Evolutionary conservation across 352 stramenopile genomes (phyloP).

Genomic region (Thraustochytrium striatum): DNA sequence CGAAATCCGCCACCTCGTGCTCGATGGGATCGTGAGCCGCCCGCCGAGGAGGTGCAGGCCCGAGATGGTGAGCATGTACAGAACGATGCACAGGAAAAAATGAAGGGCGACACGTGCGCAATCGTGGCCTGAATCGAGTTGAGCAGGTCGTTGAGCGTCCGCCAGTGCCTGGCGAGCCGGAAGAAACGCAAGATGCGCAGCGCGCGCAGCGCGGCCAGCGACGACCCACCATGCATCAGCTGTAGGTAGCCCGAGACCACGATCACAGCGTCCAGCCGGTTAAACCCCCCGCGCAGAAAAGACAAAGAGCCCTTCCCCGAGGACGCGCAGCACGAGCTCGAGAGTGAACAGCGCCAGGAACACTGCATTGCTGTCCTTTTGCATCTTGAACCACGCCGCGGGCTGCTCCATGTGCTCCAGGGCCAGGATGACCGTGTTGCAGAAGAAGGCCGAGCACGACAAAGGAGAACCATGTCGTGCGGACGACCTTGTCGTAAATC

Average conservation of each 20-base stretch:
- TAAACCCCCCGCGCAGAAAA: slow-evolving; percentile 44
- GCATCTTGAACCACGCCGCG: not conserved
- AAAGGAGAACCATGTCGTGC: not conserved
- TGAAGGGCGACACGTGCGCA: slow-evolving; percentile 73
- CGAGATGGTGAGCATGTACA: slow-evolving; percentile 77
- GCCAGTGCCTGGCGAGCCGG: not conserved
- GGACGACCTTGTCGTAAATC: slow-evolving; percentile 2
- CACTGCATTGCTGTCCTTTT: slow-evolving; percentile 2
- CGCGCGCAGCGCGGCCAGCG: slow-evolving; percentile 3
- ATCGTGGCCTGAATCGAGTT: slow-evolving; percentile 68
- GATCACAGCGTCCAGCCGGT: slow-evolving; percentile 46
- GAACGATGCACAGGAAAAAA: slow-evolving; percentile 76
- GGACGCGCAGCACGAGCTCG: slow-evolving; percentile 29
- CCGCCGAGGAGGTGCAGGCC: slow-evolving; percentile 60
- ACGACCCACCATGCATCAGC: not conserved
- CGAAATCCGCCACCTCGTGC: not conserved
- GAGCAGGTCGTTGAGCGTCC: slow-evolving; percentile 60
- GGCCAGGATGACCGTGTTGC: slow-evolving; percentile 39
- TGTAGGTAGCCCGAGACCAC: slow-evolving; percentile 29
- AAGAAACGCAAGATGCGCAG: slow-evolving; percentile 17
- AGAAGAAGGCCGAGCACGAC: slow-evolving; percentile 13
- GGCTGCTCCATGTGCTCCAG: slow-evolving; percentile 32
- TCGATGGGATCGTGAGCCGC: not conserved
- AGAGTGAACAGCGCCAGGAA: slow-evolving; percentile 37
- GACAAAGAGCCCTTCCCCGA: not conserved